A percentile compares a stretch with the other conserved stretches of the same genome.
phyloP scores from a whole-genome alignment of 257 asterid species.

The Knoxia roxburghii region DNA sequence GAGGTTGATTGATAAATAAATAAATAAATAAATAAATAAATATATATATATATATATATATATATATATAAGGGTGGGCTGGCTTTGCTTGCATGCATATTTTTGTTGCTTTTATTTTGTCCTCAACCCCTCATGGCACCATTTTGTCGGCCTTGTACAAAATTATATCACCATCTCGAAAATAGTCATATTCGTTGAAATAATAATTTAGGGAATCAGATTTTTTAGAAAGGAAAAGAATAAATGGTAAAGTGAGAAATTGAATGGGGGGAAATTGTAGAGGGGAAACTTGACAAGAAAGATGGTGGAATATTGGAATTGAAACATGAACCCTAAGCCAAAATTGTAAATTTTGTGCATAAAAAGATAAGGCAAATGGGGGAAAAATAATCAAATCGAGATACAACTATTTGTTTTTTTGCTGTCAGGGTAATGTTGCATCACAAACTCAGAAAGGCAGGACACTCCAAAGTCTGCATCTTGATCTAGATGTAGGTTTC shows the following conservation, averaged over 20 bases:
- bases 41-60: too few species aligned
- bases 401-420: background rate
- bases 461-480: constrained; percentile 1
- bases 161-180: too few species aligned
- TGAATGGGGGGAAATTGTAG: background rate
- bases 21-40: too few species aligned
- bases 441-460: background rate
- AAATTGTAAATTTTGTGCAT: background rate
- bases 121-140: constrained; percentile 20
- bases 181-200: too few species aligned
- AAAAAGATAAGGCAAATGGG: background rate
- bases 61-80: constrained; percentile 28
- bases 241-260: too few species aligned
- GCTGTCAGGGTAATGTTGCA: background rate
- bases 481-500: background rate
- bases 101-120: constrained; percentile 19
- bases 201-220: too few species aligned
- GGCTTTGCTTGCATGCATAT: constrained; percentile 10
- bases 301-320: background rate
- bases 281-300: background rate
- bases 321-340: background rate
- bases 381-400: background rate
- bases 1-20: too few species aligned
- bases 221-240: too few species aligned
- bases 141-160: constrained; percentile 9